Base-by-base conservation (phyloP, 768 basidiomycete species). In the Rhodotorula toruloides region DNA sequence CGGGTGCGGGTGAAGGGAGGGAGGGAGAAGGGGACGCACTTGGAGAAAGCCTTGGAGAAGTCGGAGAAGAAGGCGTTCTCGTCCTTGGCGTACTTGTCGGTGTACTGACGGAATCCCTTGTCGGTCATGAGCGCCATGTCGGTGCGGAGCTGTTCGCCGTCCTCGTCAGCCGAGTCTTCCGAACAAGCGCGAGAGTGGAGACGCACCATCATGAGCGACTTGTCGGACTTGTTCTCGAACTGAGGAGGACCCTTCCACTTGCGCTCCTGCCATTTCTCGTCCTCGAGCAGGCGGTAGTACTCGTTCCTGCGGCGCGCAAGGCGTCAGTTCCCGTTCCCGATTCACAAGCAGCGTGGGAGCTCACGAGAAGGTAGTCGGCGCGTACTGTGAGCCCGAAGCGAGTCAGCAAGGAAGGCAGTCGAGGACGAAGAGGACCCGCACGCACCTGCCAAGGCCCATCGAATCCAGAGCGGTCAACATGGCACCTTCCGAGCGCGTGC, bases 221-320 rank as follows among this genome's bases (percentile, higher is more conserved):
- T 83, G 47, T 91, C 92, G 79, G 84, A 85, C 84, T 91, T 92
- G 80, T 97, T 94, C 78, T 89, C 86, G 63, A 87, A 86, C 80
- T 96, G 93, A 81, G 91, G 91, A 29, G 92, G 91, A 58, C 90
- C 93, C 67, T 80, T 79, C 91, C 94, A 97, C 79, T 92, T 94
- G 80, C 58, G 57, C 10, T 50, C 47, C 50, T 75, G 79, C 70
- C 79, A 88, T 84, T 85, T 90, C 82, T 74, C 91, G 73, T 86
- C 83, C 74, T 91, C 85, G 63, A 99, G 82, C 34, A 97, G 84
- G 74, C 66, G 60, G 66, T 19, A 67, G 66, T 67, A 67, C 39
- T 67, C 66, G 66, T 67, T 67, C 40, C 32, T 34, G 52, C 31
- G 29, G n/a, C n/a, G n/a, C n/a, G n/a, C n/a, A n/a, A n/a, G n/a